Base-by-base conservation (phyloP, 306 rosid species). In the Gynostemma pentaphyllum region DNA sequence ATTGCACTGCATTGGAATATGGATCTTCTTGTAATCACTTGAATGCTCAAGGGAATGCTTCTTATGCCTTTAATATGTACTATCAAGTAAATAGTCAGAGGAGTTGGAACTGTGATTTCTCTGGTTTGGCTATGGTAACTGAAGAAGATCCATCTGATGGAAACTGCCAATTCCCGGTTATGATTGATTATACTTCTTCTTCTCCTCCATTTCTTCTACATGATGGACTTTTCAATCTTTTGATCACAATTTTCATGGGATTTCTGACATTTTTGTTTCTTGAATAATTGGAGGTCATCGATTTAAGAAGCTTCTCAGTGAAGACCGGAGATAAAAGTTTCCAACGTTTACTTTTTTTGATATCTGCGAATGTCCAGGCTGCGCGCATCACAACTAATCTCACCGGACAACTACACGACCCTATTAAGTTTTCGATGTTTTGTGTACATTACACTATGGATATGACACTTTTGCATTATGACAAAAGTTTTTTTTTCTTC, bases 21-120 rank as follows among this genome's bases (percentile, higher is more conserved):
- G 98, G 98, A 2, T 88, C 84, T 56, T 92, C 98, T n/a, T 92
- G 98, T 68, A 84, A 76, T 70, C 47, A 72, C 22, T 71, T 92
- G 15, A 86, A 62, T 42, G 75, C 60, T 0, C 29, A 74, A 73
- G 90, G 85, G 16, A 92, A 92, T 82, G 98, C 98, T 6, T 92
- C 98, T 49, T 89, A 86, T 78, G 97, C 97, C 34, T 89, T 89
- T 55, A 89, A 89, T 79, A 89, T 89, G 95, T 89, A 82, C 64
- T 89, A 80, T 73, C 97, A 89, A 73, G 72, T 86, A 5, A 69
- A 89, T 51, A 77, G 69, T 62, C 97, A 89, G 68, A 68, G 63
- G 45, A 68, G 68, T n/a, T 71, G 81, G 85, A 79, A 71, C 59
- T 89, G 97, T 68, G 87, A 84, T 55, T 89, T 89, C 65, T 66